Evolutionary conservation across 345 rosid genomes (phyloP), one percentile per base, ranked within the genome.

Genomic region (Kandelia obovata): DNA sequence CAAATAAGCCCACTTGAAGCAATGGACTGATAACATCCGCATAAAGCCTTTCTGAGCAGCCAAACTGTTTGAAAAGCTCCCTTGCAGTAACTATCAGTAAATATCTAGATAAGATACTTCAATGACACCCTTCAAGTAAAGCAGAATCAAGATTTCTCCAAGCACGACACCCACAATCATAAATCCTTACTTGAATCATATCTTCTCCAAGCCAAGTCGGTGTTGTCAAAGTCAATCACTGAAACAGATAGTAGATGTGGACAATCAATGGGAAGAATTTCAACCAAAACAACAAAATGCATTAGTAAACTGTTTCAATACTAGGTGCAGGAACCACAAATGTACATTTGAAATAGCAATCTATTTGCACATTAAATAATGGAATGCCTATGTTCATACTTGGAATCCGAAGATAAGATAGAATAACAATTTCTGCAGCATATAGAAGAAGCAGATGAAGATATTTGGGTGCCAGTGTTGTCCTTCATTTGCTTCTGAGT

Each of bases 211-310:
- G 91, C 84, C 32, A 60, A 19, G 1, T 89, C 94, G 7, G 89
- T 89, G 80, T 86, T 85, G 81, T 89, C 91, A 61, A 86, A 86
- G 77, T 87, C 89, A 11, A 87, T 75, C 43, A 81, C 95, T 89
- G 79, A 82, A 71, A 65, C 35, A 75, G n/a, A 69, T 70, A 52
- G 21, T 60, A 11, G 53, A 49, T n/a, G 43, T 65, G 10, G 57
- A 75, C 58, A 30, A 68, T 53, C 16, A 43, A 15, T 25, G 28
- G 19, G 37, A 63, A 55, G 62, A 67, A 71, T 58, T 37, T 26
- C 64, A 19, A 28, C 39, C 25, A 63, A 69, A 51, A 10, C 20
- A 25, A 21, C 15, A 64, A 63, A 34, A 46, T 21, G 31, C n/a
- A 17, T 46, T 47, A 3, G 17, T 5, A 62, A 53, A 60, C 28